These are phyloP conservation scores for Tulasnella sp. DNA, from an alignment of 768 basidiomycete genomes.

Conservation along the genomic window DNA sequence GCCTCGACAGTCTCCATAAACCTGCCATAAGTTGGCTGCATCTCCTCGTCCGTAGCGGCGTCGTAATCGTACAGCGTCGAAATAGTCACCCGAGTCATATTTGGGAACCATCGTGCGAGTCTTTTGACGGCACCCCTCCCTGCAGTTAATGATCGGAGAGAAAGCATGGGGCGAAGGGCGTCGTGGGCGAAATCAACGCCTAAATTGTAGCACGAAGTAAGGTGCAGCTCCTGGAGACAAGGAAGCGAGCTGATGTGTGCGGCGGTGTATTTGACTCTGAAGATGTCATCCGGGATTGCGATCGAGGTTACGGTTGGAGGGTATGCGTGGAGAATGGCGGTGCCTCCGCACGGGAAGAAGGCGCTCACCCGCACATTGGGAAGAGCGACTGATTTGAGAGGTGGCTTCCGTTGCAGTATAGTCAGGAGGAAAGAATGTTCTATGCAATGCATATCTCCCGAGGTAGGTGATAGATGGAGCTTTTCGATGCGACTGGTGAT, in stretches of 20 bases:
- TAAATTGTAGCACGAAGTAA: not conserved
- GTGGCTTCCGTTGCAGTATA: not conserved
- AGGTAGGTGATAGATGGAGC: not conserved
- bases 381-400: not conserved
- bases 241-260: constrained; percentile 1
- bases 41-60: not conserved
- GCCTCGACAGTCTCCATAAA: not conserved
- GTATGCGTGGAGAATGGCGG: not conserved
- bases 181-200: not conserved
- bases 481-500: not conserved
- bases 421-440: not conserved
- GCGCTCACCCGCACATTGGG: constrained; percentile 3
- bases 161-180: not conserved
- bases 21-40: not conserved
- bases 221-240: not conserved
- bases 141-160: not conserved
- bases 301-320: not conserved
- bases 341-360: not conserved
- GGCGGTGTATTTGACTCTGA: not conserved
- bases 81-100: not conserved
- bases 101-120: not conserved
- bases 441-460: not conserved
- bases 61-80: constrained; percentile 11
- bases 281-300: not conserved
- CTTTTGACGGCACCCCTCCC: not conserved